Conservation (phyloP, 306 rosid genomes). For the Oemleria cerasiformis region DNA sequence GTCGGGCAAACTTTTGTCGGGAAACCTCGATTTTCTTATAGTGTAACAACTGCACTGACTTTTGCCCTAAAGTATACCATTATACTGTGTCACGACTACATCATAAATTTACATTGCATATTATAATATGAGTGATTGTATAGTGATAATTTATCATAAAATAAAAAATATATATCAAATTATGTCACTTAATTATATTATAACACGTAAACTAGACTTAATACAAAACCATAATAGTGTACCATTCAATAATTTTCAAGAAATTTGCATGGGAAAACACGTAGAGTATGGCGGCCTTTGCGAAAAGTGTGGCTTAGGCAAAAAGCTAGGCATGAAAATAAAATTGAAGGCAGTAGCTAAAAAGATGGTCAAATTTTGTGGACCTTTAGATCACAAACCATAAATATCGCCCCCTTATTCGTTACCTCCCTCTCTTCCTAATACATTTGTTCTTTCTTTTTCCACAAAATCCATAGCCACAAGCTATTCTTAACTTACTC, state of each 20-base stretch:
- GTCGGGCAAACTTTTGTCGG: no score
- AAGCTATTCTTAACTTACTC: slow-evolving; percentile 68
- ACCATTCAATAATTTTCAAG: not conserved
- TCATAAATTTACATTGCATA: no score
- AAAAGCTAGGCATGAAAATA: slow-evolving; percentile 26
- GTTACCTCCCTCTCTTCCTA: slow-evolving; percentile 51
- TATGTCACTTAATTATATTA: no score
- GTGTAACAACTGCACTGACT: no score
- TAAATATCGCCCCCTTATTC: slow-evolving; percentile 59
- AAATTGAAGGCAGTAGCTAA: not conserved
- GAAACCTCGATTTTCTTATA: no score
- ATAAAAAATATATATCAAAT: no score
- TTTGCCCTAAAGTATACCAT: no score
- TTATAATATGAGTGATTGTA: no score
- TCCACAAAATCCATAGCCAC: slow-evolving; percentile 46
- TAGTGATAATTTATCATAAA: no score
- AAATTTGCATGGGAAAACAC: slow-evolving; percentile 1
- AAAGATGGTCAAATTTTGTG: slow-evolving; percentile 35
- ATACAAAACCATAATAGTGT: no score
- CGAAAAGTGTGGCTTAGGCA: slow-evolving; percentile 26
- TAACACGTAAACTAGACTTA: no score
- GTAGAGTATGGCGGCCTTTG: not conserved
- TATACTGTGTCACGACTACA: no score
- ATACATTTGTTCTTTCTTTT: slow-evolving; percentile 15
- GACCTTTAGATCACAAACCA: slow-evolving; percentile 26